Conservation (phyloP, 306 rosid genomes). For the Cicer judaicum region DNA sequence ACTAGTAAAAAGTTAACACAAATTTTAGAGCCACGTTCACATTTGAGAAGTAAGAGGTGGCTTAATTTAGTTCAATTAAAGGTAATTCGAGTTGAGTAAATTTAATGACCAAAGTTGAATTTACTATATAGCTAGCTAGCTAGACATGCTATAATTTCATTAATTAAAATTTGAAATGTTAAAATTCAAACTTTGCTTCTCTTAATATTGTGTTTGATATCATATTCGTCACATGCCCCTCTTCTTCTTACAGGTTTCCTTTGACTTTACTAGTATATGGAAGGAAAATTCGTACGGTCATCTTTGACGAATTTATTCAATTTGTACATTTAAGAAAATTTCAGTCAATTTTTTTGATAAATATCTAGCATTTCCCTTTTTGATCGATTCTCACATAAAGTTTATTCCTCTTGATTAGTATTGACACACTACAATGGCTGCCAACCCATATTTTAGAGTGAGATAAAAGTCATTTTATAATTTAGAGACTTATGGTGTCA, state of each 20-base stretch:
- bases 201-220: too few species aligned
- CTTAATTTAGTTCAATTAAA: background rate
- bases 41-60: slow-evolving; percentile 31
- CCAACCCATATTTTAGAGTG: background rate
- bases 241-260: slow-evolving; percentile 41
- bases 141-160: background rate
- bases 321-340: slow-evolving; percentile 25
- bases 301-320: slow-evolving; percentile 40
- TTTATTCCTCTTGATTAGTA: slow-evolving; percentile 26
- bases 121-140: background rate
- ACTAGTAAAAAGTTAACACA: too few species aligned
- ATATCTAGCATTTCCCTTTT: background rate
- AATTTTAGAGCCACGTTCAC: slow-evolving; percentile 37
- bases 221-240: background rate
- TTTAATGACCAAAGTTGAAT: slow-evolving; percentile 18
- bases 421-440: background rate
- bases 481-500: too few species aligned
- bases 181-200: slow-evolving; percentile 14
- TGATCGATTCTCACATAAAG: background rate
- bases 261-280: slow-evolving; percentile 31
- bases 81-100: background rate
- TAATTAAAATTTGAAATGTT: background rate
- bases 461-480: background rate
- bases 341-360: slow-evolving; percentile 35
- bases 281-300: slow-evolving; percentile 34